Evolutionary conservation across 2,329 filamentous ascomycete genomes (phyloP).

Genomic region (Emericellopsis cladophorae): DNA sequence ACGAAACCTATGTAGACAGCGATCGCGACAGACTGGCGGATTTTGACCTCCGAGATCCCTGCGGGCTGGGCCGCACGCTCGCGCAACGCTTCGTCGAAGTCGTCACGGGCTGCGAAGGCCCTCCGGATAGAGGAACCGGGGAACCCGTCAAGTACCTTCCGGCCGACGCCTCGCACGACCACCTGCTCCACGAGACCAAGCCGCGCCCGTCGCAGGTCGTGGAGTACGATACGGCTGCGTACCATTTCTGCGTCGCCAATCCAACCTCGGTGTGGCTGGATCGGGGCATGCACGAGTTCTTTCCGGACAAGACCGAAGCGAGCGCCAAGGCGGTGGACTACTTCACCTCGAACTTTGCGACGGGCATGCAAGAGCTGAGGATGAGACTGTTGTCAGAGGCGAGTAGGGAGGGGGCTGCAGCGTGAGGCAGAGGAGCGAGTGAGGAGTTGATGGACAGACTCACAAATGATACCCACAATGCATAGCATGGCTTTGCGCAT

Average conservation of each 20-base stretch:
- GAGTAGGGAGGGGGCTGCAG: too few relatives aligned
- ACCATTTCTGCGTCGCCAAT: conserved; percentile 23
- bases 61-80: conserved; percentile 23
- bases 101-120: conserved; percentile 23
- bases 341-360: too few relatives aligned
- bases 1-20: conserved; percentile 24
- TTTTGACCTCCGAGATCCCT: conserved; percentile 29
- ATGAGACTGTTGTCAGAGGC: too few relatives aligned
- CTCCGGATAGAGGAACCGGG: conserved; percentile 16
- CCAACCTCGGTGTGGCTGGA: conserved; percentile 27
- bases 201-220: conserved; percentile 8
- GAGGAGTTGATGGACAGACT: too few relatives aligned
- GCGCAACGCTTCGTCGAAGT: conserved; percentile 35
- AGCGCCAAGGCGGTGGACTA: too few relatives aligned
- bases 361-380: too few relatives aligned
- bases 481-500: too few relatives aligned
- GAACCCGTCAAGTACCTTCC: conserved; percentile 21
- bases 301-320: conserved; percentile 9
- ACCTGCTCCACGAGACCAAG: conserved; percentile 7
- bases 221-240: conserved; percentile 22
- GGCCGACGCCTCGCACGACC: conserved; percentile 11
- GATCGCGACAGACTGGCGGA: conserved; percentile 12
- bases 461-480: too few relatives aligned
- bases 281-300: conserved; percentile 27
- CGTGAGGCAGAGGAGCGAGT: too few relatives aligned